Evolutionary conservation across 2,329 filamentous ascomycete genomes (phyloP), one percentile per base, ranked within the genome.

Genomic region (Claviceps africana): DNA sequence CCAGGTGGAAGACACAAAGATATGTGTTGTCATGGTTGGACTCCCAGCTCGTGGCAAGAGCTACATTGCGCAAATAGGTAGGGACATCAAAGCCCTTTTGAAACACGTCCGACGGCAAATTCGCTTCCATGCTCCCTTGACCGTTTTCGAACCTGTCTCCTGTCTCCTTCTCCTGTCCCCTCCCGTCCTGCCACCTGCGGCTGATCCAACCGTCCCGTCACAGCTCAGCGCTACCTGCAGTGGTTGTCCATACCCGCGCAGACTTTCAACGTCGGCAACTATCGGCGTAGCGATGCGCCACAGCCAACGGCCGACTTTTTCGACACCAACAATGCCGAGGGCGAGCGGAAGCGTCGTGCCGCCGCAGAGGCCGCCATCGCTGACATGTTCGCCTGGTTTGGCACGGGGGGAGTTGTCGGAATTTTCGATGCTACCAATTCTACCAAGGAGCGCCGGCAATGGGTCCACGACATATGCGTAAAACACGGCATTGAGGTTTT

Each of bases 1-100:
- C 58, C 85, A 95, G 87, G 87, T 86, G 62, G 91, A 97, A 75
- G 89, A 96, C 70, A 91, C 88, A 55, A 88, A 87, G 68, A 94
- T 98, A 73, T 97, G 91, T 69, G 90, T 98, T 58, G 89, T 98
- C 62, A 97, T 98, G 93, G 93, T 98, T 55, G 93, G 93, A 59
- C 77, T 98, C 65, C 93, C 93, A 52, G 93, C 93, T 56, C 79
- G 93, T 60, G 93, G 93, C 64, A 98, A 98, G 78, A 95, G 88
- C 73, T 82, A 95, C 68, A 97, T 98, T 66, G 91, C 93, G 60
- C 89, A 95, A 64, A 96, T 96, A 80, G 89, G 90, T 93, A 74
- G 63, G 73, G n/a, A 25, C 30, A 22, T 39, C 11, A n/a, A 28
- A 40, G 31, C 13, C 33, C 17, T 37, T 37, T 17, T 33, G 5